phyloP scores from a whole-genome alignment of 345 rosid genomes.

The Lepidium aucheri region DNA sequence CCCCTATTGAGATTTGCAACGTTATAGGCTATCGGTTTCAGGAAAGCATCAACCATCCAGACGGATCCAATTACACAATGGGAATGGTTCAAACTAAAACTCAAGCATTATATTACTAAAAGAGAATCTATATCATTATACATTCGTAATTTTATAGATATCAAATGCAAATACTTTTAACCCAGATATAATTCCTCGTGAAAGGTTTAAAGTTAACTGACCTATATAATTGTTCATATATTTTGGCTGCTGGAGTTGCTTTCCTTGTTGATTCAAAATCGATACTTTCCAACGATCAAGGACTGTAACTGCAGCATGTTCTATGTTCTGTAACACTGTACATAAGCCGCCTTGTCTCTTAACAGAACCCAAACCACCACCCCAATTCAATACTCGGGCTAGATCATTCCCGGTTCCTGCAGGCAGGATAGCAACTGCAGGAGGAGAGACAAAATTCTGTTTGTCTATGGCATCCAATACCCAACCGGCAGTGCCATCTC shows the following conservation, averaged over 20 bases:
- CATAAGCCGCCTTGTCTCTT: constrained; percentile 84
- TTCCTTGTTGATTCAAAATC: constrained; percentile 52
- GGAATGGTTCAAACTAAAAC: background rate
- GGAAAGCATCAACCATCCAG: background rate
- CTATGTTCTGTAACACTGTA: constrained; percentile 59
- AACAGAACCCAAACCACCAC: constrained; percentile 74
- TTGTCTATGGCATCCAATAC: constrained; percentile 81
- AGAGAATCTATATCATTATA: background rate
- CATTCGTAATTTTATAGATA: background rate
- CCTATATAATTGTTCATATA: constrained; percentile 93
- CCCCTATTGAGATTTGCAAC: constrained; percentile 35
- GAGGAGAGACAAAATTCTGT: constrained; percentile 83
- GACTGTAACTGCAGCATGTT: constrained; percentile 82
- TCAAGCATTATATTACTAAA: background rate
- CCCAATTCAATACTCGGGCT: constrained; percentile 83
- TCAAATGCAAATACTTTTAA: background rate
- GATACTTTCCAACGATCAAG: constrained; percentile 87
- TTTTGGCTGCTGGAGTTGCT: constrained; percentile 54
- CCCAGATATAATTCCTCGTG: background rate
- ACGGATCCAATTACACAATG: background rate
- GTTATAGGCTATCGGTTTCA: background rate
- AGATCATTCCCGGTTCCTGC: constrained; percentile 99
- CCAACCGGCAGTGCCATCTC: constrained; percentile 96
- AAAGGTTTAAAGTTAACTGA: constrained; percentile 19
- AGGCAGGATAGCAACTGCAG: constrained; percentile 89